These are phyloP conservation scores for Trichosporon inkin DNA, from an alignment of 1,284 basidiomycete genomes.

Conservation along the genomic window DNA sequence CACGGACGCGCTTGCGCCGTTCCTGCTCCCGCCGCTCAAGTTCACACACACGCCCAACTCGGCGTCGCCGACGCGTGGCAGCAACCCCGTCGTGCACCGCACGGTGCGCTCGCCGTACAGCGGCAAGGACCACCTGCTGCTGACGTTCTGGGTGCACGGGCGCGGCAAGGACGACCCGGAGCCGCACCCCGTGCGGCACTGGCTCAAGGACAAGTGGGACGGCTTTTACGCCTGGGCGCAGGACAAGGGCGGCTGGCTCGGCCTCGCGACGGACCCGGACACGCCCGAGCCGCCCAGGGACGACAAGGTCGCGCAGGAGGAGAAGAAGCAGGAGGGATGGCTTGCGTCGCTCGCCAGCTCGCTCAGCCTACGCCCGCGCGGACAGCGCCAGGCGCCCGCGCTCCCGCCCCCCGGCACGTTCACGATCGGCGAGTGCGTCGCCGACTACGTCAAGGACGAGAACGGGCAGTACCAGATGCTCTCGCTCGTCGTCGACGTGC, in stretches of 20 bases:
- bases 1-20: constrained; percentile 60
- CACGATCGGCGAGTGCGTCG: constrained; percentile 46
- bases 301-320: background rate
- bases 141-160: constrained; percentile 50
- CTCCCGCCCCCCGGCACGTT: constrained; percentile 48
- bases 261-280: constrained; percentile 16
- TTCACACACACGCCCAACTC: constrained; percentile 49
- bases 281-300: background rate
- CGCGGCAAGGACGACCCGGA: constrained; percentile 45
- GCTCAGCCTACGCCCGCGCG: background rate
- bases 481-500: constrained; percentile 46
- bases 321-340: constrained; percentile 1
- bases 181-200: constrained; percentile 16
- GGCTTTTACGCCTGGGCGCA: constrained; percentile 3
- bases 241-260: constrained; percentile 9
- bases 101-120: constrained; percentile 40
- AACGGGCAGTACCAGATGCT: constrained; percentile 42
- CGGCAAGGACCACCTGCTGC: constrained; percentile 46
- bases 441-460: constrained; percentile 50
- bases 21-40: constrained; percentile 47
- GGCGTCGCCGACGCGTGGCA: constrained; percentile 42
- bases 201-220: constrained; percentile 17
- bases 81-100: constrained; percentile 40
- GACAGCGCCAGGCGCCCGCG: constrained; percentile 19
- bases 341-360: background rate